Base-by-base conservation (phyloP, 257 asterid genomes). In the Scutellaria minor region DNA sequence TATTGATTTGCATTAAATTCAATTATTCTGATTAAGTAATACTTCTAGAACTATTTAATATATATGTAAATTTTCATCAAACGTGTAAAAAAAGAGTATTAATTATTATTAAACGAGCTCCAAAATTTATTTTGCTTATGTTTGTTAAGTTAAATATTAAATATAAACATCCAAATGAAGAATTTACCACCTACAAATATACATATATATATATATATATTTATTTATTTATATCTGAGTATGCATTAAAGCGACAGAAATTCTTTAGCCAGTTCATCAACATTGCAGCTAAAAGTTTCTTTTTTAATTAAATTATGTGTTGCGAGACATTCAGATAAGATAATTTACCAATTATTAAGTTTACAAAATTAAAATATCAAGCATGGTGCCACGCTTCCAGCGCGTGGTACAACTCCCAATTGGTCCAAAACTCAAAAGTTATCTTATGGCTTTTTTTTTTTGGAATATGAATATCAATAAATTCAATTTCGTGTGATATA, bases 231-330 rank as follows among this genome's bases (percentile, higher is more conserved):
- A 44, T 8, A 44, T 44, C 3, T 44, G 9, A 7, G 11, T 8
- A 44, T 44, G 12, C 12, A 9, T 44, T 8, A 44, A 31, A 58
- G 22, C 35, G 18, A 58, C 64, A 12, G 44, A 57, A 46, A 58
- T 31, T 31, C 64, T 58, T 58, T 11, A 12, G 64, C 64, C 64
- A 31, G 12, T 12, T 58, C 22, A 31, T 57, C 64, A 57, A 57
- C 11, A 20, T 24, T 56, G 42, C 63, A 56, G 41, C 63, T 24
- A 27, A 22, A 3, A 56, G 5, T 10, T 56, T 56, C 18, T 24
- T 27, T 10, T 54, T 27, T 1, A 6, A n/a, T 35, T 13, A 5
- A 35, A n/a, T 37, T 35, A 37, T 13, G 7, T n/a, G n/a, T n/a
- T 39, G 6, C 31, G 31, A 11, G 1, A 31, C 1, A 24, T 56